Conservation (phyloP, 306 rosid species). For the Dalbergia oliveri region DNA sequence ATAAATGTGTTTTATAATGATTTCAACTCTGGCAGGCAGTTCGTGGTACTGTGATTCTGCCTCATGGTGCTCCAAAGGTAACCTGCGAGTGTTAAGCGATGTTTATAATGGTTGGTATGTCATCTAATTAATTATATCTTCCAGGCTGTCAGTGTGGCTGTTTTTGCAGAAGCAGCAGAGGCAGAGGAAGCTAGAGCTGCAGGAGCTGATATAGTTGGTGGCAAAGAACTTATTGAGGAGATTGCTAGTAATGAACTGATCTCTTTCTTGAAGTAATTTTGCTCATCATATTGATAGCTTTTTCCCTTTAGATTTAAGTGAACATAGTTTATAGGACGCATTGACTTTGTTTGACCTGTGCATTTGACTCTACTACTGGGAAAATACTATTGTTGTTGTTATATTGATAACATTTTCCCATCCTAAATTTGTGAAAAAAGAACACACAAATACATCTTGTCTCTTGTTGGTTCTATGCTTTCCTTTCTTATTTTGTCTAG, state of each 20-base stretch:
- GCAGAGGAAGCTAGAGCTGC: constrained; percentile 99
- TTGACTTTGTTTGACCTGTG: not conserved
- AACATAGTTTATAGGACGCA: not conserved
- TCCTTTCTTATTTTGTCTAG: not conserved
- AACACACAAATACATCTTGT: constrained; percentile 19
- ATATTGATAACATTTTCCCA: constrained; percentile 4
- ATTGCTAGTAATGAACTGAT: constrained; percentile 77
- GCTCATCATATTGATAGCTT: constrained; percentile 9
- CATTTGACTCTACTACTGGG: not conserved
- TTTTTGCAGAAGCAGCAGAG: constrained; percentile 96
- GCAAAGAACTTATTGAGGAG: constrained; percentile 88
- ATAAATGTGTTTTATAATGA: constrained; percentile 33
- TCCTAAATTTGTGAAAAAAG: constrained; percentile 22
- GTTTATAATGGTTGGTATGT: constrained; percentile 45
- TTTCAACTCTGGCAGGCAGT: constrained; percentile 82
- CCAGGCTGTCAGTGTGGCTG: constrained; percentile 93
- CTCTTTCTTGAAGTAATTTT: constrained; percentile 44
- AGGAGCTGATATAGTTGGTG: constrained; percentile 99
- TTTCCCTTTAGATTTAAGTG: not conserved
- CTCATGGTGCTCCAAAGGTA: constrained; percentile 97
- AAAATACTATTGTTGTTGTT: not conserved
- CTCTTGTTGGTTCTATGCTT: constrained; percentile 39
- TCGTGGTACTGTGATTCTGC: constrained; percentile 91
- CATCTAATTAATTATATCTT: constrained; percentile 52
- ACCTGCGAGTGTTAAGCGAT: constrained; percentile 26